phyloP scores from a whole-genome alignment of 2,329 filamentous ascomycete genomes.

The Allantophomopsis lycopodina region DNA sequence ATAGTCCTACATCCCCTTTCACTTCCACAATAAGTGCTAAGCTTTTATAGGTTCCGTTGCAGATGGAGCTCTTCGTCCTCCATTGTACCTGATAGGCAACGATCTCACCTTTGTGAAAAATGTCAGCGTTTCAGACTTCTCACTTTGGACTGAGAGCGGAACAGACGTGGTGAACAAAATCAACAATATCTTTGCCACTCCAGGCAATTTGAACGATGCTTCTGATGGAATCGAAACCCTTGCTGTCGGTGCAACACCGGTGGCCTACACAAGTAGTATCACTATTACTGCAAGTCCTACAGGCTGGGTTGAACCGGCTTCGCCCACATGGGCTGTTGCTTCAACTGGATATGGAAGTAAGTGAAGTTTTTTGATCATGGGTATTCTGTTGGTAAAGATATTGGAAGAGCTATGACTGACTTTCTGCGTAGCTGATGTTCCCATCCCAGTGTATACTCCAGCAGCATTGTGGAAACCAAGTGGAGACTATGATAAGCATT shows the following conservation, averaged over 20 bases:
- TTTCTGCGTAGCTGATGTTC: conserved; percentile 8
- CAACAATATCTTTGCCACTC: conserved; percentile 20
- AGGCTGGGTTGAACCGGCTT: conserved; percentile 13
- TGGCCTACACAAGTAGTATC: conserved; percentile 16
- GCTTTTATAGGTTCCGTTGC: conserved; percentile 14
- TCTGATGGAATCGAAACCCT: conserved; percentile 7
- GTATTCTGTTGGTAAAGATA: neutral
- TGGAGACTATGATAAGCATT: conserved; percentile 17
- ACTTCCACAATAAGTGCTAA: no score
- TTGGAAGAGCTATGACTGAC: no score
- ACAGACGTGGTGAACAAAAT: conserved; percentile 17
- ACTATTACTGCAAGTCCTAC: conserved; percentile 18
- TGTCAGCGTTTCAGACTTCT: conserved; percentile 19
- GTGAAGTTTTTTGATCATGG: neutral
- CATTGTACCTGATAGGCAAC: conserved; percentile 18
- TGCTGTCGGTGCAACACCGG: conserved; percentile 3
- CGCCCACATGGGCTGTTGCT: conserved; percentile 17
- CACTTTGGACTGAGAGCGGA: conserved; percentile 19
- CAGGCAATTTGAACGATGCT: conserved; percentile 14
- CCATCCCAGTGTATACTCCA: conserved; percentile 19
- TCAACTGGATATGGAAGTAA: conserved; percentile 20
- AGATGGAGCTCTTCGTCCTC: conserved; percentile 15
- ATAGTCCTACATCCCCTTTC: no score
- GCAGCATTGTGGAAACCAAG: conserved; percentile 18
- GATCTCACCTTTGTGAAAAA: conserved; percentile 18